Evolutionary conservation across 2,329 filamentous ascomycete genomes (phyloP), one percentile per base, ranked within the genome.

Genomic region (Fusarium tupiense): DNA sequence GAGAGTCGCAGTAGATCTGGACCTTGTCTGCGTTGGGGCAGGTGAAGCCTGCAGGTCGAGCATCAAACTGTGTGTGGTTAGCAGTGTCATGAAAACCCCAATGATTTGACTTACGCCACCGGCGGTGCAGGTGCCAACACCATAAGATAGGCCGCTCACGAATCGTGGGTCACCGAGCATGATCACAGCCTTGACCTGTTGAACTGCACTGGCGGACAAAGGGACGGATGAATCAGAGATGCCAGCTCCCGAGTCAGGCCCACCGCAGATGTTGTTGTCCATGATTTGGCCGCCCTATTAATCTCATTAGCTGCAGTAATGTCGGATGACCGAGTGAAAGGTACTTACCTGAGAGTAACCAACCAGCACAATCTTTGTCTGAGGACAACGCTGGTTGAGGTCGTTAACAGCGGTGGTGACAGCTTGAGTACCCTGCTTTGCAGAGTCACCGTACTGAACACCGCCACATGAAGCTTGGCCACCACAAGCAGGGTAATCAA

Each of bases 91-190:
- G n/a, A 20, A 1, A 8, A 0, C 2, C 0, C 1, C 6, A 1
- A 0, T 7, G 7, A 0, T 6, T 17, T 31, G 2, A 81, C 88
- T 84, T 85, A 91, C 90, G 6, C 90, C 90, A 61, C 85, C 82
- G 22, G 86, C 85, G 19, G 76, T 83, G 81, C 89, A 91, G 1
- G 89, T 91, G 19, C 90, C 90, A 44, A 91, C 88, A 61, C 89
- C 86, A 77, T 91, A 92, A 0, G 89, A 78, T 38, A 90, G 80
- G 0, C 89, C 90, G 11, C 82, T 80, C 13, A 85, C 83, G 75
- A 89, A 88, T 66, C 90, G 85, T 8, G 91, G 91, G 76, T 91
- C 87, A 12, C 91, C 91, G 86, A 92, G 88, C 79, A 91, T 89
- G 73, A 92, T 91, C 20, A 87, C 89, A 0, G 89, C 91, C 80